These are phyloP conservation scores for Aspergillus saccharolyticus DNA, from an alignment of 495 filamentous ascomycete genomes.

Conservation along the genomic window DNA sequence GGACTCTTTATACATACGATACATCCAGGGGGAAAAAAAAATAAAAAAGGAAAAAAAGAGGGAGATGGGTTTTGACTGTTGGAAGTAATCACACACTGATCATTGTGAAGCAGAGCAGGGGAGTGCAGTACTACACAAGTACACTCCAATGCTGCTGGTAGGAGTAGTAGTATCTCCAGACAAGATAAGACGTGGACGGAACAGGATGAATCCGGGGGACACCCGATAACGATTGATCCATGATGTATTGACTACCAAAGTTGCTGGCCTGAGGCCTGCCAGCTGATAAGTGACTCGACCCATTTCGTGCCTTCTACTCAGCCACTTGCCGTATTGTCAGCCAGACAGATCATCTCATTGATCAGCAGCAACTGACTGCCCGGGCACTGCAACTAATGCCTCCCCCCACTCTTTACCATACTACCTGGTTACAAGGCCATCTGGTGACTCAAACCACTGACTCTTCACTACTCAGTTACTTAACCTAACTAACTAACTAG, in stretches of 20 bases:
- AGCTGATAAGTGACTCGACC: too few relatives aligned
- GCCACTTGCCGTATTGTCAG: background rate
- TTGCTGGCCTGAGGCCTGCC: too few relatives aligned
- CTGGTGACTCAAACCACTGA: background rate
- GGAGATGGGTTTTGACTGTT: too few relatives aligned
- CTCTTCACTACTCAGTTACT: background rate
- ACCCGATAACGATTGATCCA: background rate
- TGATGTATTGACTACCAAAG: too few relatives aligned
- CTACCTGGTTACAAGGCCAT: background rate
- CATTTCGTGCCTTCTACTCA: too few relatives aligned
- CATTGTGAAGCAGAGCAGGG: too few relatives aligned
- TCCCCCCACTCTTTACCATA: background rate
- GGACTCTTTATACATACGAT: background rate
- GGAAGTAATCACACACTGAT: too few relatives aligned
- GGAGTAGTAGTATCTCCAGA: too few relatives aligned
- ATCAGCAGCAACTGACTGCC: background rate
- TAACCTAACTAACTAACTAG: too few relatives aligned
- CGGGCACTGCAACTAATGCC: background rate
- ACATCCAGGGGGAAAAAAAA: background rate
- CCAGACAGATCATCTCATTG: background rate
- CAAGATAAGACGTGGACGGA: background rate
- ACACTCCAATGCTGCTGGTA: too few relatives aligned
- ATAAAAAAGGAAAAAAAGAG: too few relatives aligned
- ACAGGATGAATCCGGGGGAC: background rate
- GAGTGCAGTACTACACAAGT: too few relatives aligned